Conservation (phyloP, 2,329 filamentous ascomycete genomes). For the Epichloe gansuensis region DNA sequence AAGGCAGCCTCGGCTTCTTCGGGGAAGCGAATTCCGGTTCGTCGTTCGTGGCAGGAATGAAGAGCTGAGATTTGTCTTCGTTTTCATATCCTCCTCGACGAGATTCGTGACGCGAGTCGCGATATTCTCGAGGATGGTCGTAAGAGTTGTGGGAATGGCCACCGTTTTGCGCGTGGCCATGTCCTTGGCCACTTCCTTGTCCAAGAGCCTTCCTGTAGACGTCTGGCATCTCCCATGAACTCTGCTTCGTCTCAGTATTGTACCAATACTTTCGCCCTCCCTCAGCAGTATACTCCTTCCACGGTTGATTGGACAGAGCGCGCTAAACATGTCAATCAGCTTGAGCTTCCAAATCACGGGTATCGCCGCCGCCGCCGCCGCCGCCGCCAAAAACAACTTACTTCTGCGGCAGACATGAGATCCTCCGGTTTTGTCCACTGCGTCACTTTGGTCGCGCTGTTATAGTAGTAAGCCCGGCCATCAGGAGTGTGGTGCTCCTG, state of each 20-base stretch:
- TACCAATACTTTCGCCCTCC: constrained; percentile 92
- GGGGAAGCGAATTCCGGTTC: constrained; percentile 68
- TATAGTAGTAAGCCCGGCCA: constrained; percentile 85
- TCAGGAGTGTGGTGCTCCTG: constrained; percentile 71
- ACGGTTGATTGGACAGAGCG: constrained; percentile 70
- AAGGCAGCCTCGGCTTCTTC: constrained; percentile 93
- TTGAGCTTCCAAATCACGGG: too few relatives aligned
- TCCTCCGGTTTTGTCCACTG: constrained; percentile 93
- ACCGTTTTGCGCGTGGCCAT: constrained; percentile 30
- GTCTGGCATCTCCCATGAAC: constrained; percentile 89
- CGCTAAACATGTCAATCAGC: constrained; percentile 37
- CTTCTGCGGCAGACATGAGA: constrained; percentile 73
- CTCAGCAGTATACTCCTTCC: constrained; percentile 83
- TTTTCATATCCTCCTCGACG: constrained; percentile 46
- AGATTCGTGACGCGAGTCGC: constrained; percentile 35
- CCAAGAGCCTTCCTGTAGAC: constrained; percentile 65
- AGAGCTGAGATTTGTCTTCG: constrained; percentile 43
- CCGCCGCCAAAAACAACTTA: constrained; percentile 23
- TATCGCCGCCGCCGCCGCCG: not conserved
- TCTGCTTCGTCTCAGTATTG: constrained; percentile 82
- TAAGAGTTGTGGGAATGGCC: constrained; percentile 24
- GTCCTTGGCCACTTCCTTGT: not conserved
- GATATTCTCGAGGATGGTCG: constrained; percentile 28
- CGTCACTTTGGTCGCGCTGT: constrained; percentile 71
- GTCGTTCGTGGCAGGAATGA: constrained; percentile 50